Conservation (phyloP, 768 basidiomycete species). For the Tephrocybe sp. region DNA sequence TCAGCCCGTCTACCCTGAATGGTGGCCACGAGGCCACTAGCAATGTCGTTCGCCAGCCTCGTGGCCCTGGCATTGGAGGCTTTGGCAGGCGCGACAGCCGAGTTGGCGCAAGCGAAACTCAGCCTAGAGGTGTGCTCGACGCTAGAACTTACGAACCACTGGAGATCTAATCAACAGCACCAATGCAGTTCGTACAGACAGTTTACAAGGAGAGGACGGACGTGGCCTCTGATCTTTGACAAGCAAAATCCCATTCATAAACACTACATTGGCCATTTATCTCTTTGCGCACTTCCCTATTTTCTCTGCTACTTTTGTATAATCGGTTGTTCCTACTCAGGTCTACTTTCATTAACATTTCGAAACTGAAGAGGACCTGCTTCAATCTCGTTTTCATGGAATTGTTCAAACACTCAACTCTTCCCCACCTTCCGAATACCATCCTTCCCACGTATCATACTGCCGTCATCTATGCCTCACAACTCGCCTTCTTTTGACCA, state of each 20-base stretch:
- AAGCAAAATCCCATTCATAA: conserved; percentile 16
- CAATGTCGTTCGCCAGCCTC: conserved; percentile 80
- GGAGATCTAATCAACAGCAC: conserved; percentile 61
- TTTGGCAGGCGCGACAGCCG: conserved; percentile 68
- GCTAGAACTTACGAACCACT: conserved; percentile 83
- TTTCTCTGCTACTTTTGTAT: conserved; percentile 25
- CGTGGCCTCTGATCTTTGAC: conserved; percentile 30
- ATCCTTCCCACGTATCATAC: conserved; percentile 35
- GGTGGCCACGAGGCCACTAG: conserved; percentile 41
- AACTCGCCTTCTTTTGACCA: conserved; percentile 13
- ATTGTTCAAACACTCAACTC: conserved; percentile 27
- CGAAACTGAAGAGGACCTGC: conserved; percentile 29
- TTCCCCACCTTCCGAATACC: too few species aligned
- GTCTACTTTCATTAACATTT: conserved; percentile 30
- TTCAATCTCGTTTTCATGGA: conserved; percentile 22
- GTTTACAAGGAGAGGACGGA: conserved; percentile 43
- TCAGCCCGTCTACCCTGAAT: conserved; percentile 40
- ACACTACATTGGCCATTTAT: conserved; percentile 20
- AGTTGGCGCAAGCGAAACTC: conserved; percentile 43
- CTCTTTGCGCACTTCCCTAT: conserved; percentile 11
- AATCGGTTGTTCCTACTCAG: conserved; percentile 26
- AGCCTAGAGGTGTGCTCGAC: conserved; percentile 70
- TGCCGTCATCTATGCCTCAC: conserved; percentile 32
- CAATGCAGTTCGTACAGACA: conserved; percentile 40
- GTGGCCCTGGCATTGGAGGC: conserved; percentile 77